Base-by-base conservation (phyloP, 192 early-diverging fungal species). In the Bifiguratus adelaidae region DNA sequence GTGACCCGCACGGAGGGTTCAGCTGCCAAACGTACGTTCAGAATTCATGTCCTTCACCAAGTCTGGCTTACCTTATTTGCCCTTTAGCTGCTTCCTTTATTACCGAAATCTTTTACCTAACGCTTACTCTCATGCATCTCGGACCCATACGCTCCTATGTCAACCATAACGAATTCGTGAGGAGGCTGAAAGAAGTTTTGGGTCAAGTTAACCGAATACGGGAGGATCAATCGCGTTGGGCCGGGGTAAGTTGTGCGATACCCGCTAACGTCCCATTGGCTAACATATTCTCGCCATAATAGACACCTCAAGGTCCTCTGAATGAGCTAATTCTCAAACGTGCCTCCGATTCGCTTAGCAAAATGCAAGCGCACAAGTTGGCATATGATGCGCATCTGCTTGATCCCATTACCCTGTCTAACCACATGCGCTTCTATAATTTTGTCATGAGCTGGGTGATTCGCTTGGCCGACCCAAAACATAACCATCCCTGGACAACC, bases 391-490 rank as follows among this genome's bases (percentile, higher is more conserved):
- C 89, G 4, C 80, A 80, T 51, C 41, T 95, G 11, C 54, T 89
- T 42, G 87, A 96, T 53, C 78, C 76, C 3, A 61, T 63, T n/a
- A 65, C 77, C 7, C 54, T 98, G 24, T 65, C 61, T 6, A 67
- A 74, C 32, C 68, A 70, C 0, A 55, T 90, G 50, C 67, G 78
- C 32, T 98, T 96, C 48, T 94, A 90, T 48, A 81, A 88, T 41
- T 60, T 96, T n/a, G 79, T 77, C 7, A 95, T 96, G 82, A 76
- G 82, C 24, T 95, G 88, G 77, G 47, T 95, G 37, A 53, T 98
- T 18, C 78, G 88, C 20, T 70, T 84, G 33, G 73, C 83, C 0
- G 85, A 88, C 50, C 67, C 63, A 11, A 60, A 58, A 2, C 49
- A 51, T 13, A 28, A 56, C n/a, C 64, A 79, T 44, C 74, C 74